Evolutionary conservation across 208 protist species (phyloP), one percentile per base, ranked within the genome.

Genomic region (Phytomonas francai): DNA sequence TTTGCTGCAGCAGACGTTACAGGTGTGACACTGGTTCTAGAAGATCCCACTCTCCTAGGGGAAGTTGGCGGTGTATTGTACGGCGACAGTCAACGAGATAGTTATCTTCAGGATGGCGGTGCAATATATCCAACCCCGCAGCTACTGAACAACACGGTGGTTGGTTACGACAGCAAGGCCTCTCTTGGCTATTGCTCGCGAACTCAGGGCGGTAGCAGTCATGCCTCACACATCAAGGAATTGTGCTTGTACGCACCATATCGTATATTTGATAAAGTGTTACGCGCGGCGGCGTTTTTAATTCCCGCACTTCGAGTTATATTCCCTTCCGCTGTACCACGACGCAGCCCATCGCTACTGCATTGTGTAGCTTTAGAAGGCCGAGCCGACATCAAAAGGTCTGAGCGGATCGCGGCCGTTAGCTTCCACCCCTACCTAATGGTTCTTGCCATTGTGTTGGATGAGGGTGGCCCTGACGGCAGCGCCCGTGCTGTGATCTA

Each of bases 381-480:
- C 19, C 73, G 54, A 28, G 65, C 70, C 4, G 59, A 56, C 33
- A 14, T 62, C 49, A 63, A 61, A 8, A 72, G 71, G 54, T 72
- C 82, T 7, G 89, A 95, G 73, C 63, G 70, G 59, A 83, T 91
- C n/a, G 77, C 68, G 25, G 74, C 81, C n/a, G 28, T 80, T 3
- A 64, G 65, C 63, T 80, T 80, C 28, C 90, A 96, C 65, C 80
- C 84, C 1, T 31, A 74, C 11, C 68, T 75, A 25, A 49, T 79
- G 73, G 45, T 88, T 45, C 68, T 96, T 19, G 90, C 90, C 11
- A 80, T 87, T 29, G 87, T 77, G 14, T 69, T 91, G 28, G 80
- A 90, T 19, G 87, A 89, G 57, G 84, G 82, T 3, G 67, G 67
- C 33, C 14, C 63, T 0, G 67, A 72, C 59, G 75, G 72, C 28